Evolutionary conservation across 108 stramenopile genomes (phyloP).

Genomic region (Skeletonema tropicum): DNA sequence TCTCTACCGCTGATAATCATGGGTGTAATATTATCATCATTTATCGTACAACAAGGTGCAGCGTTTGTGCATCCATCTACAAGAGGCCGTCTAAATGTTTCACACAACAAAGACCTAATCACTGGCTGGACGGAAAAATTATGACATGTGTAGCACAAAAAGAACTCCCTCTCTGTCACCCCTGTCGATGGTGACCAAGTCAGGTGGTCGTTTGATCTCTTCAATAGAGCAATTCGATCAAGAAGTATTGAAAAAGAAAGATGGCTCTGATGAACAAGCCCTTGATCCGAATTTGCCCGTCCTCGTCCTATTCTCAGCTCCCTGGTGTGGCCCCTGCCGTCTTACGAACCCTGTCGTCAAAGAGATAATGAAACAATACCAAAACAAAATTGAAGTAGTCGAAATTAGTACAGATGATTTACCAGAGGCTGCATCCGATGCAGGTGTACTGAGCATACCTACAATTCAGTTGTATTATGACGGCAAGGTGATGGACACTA

Average conservation of each 20-base stretch:
- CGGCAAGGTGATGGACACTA: conserved; percentile 71
- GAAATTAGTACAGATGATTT: conserved; percentile 88
- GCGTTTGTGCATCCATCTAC: neutral
- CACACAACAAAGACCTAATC: neutral
- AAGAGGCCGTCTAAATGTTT: neutral
- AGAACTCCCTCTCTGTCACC: neutral
- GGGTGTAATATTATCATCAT: neutral
- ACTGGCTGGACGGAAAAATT: neutral
- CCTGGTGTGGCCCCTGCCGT: conserved; percentile 87
- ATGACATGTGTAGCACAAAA: neutral
- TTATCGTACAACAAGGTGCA: neutral
- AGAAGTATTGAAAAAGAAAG: conserved; percentile 48
- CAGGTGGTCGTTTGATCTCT: conserved; percentile 70
- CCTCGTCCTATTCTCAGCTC: conserved; percentile 80
- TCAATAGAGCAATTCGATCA: conserved; percentile 62
- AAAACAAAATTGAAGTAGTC: conserved; percentile 61
- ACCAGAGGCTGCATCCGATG: conserved; percentile 71
- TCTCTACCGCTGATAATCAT: conserved; percentile 2
- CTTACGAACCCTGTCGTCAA: conserved; percentile 79
- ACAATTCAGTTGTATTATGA: conserved; percentile 79
- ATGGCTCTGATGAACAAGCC: neutral
- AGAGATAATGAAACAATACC: conserved; percentile 75
- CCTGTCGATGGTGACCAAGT: conserved; percentile 66
- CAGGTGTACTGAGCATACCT: conserved; percentile 82
- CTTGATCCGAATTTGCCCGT: conserved; percentile 42